A percentile compares a stretch with the other conserved stretches of the same genome.
These are phyloP conservation scores for Plenodomus tracheiphilus DNA, from an alignment of 2,329 filamentous ascomycete species.

Conservation along the genomic window DNA sequence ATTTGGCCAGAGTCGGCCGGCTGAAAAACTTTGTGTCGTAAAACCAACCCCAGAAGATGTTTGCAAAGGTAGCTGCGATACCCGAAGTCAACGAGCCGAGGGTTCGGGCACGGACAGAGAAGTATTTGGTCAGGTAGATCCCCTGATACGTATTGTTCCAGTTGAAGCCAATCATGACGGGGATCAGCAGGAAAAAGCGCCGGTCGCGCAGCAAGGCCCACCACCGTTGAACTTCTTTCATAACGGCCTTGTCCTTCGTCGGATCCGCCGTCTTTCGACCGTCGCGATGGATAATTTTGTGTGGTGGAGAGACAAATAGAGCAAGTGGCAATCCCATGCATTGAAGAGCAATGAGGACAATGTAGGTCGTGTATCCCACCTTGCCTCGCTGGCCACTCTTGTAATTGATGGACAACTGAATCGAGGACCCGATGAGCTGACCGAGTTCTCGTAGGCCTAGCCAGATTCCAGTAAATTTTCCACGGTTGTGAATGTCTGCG, in stretches of 20 bases:
- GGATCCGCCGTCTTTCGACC: slow-evolving; percentile 40
- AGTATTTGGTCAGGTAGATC: slow-evolving; percentile 58
- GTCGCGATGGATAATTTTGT: slow-evolving; percentile 51
- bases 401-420: slow-evolving; percentile 56
- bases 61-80: slow-evolving; percentile 51
- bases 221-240: slow-evolving; percentile 46
- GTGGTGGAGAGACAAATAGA: slow-evolving; percentile 50
- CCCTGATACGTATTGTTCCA: slow-evolving; percentile 58
- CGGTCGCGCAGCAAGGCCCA: slow-evolving; percentile 47
- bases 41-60: slow-evolving; percentile 56
- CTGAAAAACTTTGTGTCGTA: slow-evolving; percentile 51
- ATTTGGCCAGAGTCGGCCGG: slow-evolving; percentile 48
- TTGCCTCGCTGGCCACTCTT: slow-evolving; percentile 50
- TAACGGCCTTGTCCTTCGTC: slow-evolving; percentile 45
- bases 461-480: slow-evolving; percentile 56
- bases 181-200: slow-evolving; percentile 54
- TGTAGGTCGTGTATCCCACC: slow-evolving; percentile 49
- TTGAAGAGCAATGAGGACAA: slow-evolving; percentile 50
- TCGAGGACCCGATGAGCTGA: slow-evolving; percentile 57
- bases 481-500: slow-evolving; percentile 51
- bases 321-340: slow-evolving; percentile 53
- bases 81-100: slow-evolving; percentile 53
- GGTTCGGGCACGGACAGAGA: slow-evolving; percentile 54
- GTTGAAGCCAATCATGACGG: slow-evolving; percentile 55
- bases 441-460: slow-evolving; percentile 58